phyloP scores from a whole-genome alignment of 2,329 filamentous ascomycete species.

The Microdochium trichocladiopsis region DNA sequence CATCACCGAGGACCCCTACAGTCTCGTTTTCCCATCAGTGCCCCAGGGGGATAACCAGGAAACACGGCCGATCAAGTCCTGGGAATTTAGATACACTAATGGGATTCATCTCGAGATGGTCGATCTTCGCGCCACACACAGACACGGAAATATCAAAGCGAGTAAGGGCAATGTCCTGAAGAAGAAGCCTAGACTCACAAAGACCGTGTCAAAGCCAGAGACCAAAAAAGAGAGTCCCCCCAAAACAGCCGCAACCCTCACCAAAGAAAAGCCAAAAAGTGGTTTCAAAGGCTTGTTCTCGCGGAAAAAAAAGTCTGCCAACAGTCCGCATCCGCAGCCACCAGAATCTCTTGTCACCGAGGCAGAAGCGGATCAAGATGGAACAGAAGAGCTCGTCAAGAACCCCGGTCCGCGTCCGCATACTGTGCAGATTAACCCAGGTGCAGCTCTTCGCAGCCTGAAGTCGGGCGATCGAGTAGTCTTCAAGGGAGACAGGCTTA shows the following conservation, averaged over 20 bases:
- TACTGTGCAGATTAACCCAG: constrained; percentile 10
- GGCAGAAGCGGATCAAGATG: background rate
- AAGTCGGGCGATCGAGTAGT: constrained; percentile 9
- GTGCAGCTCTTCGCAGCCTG: constrained; percentile 7
- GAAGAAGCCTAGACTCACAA: constrained; percentile 2
- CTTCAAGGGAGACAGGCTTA: constrained; percentile 7
- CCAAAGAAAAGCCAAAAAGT: constrained; percentile 3
- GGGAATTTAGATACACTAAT: constrained; percentile 13
- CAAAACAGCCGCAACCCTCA: background rate
- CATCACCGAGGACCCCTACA: constrained; percentile 8
- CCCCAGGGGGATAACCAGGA: background rate
- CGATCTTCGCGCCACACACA: constrained; percentile 11
- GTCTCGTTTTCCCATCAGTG: background rate
- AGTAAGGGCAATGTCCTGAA: constrained; percentile 8
- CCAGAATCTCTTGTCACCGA: too few species aligned
- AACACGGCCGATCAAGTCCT: constrained; percentile 2
- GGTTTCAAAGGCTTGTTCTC: constrained; percentile 1
- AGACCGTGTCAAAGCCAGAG: background rate
- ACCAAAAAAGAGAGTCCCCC: background rate
- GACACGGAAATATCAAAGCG: constrained; percentile 11
- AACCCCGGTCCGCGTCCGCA: constrained; percentile 8
- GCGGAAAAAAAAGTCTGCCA: background rate
- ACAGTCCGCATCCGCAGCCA: constrained; percentile 5
- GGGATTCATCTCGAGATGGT: constrained; percentile 14
- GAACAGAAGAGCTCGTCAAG: background rate